phyloP scores from a whole-genome alignment of 2,329 filamentous ascomycete genomes.

The Neonectria coccinea region DNA sequence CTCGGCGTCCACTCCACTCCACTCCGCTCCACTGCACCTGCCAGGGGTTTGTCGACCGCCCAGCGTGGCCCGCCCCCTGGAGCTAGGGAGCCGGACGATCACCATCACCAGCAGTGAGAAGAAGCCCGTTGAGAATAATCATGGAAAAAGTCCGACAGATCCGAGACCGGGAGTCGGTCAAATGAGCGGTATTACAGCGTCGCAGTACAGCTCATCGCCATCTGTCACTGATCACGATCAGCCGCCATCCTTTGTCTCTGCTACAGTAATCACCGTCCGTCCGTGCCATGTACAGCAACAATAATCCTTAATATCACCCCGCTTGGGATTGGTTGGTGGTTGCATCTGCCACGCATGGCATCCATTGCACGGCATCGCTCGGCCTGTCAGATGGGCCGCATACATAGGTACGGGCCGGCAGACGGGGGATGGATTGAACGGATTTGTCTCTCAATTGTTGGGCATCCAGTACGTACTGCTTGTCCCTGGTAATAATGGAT shows the following conservation, averaged over 20 bases:
- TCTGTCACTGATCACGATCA: conserved; percentile 4
- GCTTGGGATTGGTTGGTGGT: conserved; percentile 23
- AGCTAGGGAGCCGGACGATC: conserved; percentile 8
- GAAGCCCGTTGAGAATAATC: not conserved
- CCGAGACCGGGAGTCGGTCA: conserved; percentile 1
- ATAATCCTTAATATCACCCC: conserved; percentile 23
- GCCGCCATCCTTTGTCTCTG: not conserved
- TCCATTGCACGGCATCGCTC: conserved; percentile 8
- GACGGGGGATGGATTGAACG: conserved; percentile 13
- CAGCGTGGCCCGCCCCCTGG: conserved; percentile 10
- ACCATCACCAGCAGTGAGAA: not conserved
- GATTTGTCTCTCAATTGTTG: conserved; percentile 17
- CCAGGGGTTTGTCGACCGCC: conserved; percentile 1
- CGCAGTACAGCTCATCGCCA: conserved; percentile 16
- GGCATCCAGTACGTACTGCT: not conserved
- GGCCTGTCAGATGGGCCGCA: conserved; percentile 18
- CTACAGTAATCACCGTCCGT: not conserved
- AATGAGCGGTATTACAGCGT: not conserved
- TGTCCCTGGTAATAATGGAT: not conserved
- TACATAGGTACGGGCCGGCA: conserved; percentile 17
- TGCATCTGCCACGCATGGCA: conserved; percentile 27
- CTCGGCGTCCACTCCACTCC: not conserved
- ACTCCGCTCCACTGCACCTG: not conserved
- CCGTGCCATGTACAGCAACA: conserved; percentile 7
- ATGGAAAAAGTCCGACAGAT: not conserved